Base-by-base conservation (phyloP, 1,139 yeast species). In the Eremothecium gossypii region DNA sequence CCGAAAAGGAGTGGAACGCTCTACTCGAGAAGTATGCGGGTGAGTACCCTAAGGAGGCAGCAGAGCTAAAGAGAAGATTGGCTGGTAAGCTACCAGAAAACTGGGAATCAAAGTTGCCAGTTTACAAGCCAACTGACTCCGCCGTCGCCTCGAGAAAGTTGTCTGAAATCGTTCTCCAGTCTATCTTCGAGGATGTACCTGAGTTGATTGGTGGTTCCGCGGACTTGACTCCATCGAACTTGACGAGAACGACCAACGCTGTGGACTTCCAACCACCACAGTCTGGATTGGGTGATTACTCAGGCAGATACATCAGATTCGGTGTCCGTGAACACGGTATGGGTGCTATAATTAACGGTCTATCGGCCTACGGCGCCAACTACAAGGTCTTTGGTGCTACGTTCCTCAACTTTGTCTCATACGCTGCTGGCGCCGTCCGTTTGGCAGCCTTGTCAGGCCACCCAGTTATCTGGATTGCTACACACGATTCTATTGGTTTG, bases 301-400 rank as follows among this genome's bases (percentile, higher is more conserved):
- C 77, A 48, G 99, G 99, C 66, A 83, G 96, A 67, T 91, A 91
- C 74, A 76, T 91, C 67, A 83, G 97, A 73, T 91, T 83, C 67
- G 99, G 99, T 79, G 96, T 91, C 52, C 85, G 99, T 71, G 99
- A 91, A 74, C 98, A 93, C 71, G 98, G 87, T 69, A 89, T 91
- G 97, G 96, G 96, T 71, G 97, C 97, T 54, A 84, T 91, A 66
- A 78, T 91, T 81, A 91, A 93, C 69, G 99, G 99, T 80, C 83
- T 91, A 60, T 76, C 93, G 53, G 96, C 96, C 41, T 93, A 74
- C 63, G 98, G 98, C 70, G 85, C 84, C 53, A 86, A 86, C 74
- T 80, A 76, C 75, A 84, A 82, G 69, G 83, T 89, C 58, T 89
- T 80, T 71, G 96, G 96, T 68, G 98, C 96, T 70, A 91, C 99